A percentile compares a stretch with the other conserved stretches of the same genome.
phyloP scores from a whole-genome alignment of 169 alveolate genomes.

The Perkinsus marinus region DNA sequence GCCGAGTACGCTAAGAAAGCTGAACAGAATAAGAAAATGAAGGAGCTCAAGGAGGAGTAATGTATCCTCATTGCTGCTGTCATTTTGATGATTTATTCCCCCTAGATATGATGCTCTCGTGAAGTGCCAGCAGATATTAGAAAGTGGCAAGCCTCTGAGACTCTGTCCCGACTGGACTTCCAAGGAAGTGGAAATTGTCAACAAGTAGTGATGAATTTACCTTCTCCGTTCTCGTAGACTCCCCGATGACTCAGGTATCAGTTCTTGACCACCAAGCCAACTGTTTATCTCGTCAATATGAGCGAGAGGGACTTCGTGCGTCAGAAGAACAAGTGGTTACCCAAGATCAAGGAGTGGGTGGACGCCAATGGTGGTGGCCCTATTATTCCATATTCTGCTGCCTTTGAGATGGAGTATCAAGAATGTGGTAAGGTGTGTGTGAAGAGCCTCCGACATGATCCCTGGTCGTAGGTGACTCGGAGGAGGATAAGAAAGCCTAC shows the following conservation, averaged over 20 bases:
- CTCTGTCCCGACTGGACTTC: conserved; percentile 67
- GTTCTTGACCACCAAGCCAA: conserved; percentile 95
- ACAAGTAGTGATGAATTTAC: too few relatives aligned
- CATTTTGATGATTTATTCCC: not conserved
- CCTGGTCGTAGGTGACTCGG: not conserved
- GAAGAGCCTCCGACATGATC: not conserved
- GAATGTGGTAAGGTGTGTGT: conserved; percentile 34
- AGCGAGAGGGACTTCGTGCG: conserved; percentile 80
- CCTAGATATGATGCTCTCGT: not conserved
- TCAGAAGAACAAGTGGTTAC: conserved; percentile 90
- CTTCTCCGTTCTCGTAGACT: too few relatives aligned
- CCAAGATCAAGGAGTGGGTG: conserved; percentile 87
- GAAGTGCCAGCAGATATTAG: not conserved
- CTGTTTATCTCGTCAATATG: conserved; percentile 90
- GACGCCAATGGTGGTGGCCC: conserved; percentile 89
- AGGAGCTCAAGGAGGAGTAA: not conserved
- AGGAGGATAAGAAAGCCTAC: not conserved
- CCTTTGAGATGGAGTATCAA: conserved; percentile 75
- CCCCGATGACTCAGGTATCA: conserved; percentile 41
- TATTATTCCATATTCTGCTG: conserved; percentile 94
- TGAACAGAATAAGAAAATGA: conserved; percentile 33
- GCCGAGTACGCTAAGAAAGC: conserved; percentile 70
- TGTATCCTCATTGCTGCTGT: not conserved
- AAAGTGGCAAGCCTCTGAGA: conserved; percentile 3
- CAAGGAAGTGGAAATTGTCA: conserved; percentile 59